A percentile compares a stretch with the other conserved stretches of the same genome.
These are phyloP conservation scores for Musa balbisiana DNA, from an alignment of 202 grass and related monocot species.

Conservation along the genomic window DNA sequence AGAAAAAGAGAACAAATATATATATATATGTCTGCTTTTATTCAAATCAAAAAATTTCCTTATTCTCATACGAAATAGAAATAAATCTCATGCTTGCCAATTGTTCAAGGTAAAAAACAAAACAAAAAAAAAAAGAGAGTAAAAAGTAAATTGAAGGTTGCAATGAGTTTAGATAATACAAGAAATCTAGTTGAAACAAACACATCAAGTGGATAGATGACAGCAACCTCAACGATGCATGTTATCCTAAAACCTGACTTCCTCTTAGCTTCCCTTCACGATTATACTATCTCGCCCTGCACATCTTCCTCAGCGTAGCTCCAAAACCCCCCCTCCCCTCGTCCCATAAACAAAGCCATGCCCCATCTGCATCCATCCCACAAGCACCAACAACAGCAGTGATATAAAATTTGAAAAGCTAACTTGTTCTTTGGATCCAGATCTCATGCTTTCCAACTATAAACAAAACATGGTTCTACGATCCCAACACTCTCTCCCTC, in stretches of 20 bases:
- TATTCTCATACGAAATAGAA: too few relatives aligned
- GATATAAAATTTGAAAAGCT: constrained; percentile 36
- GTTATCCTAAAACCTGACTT: not conserved
- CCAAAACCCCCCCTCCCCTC: not conserved
- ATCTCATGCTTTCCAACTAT: constrained; percentile 77
- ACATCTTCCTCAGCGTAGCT: not conserved
- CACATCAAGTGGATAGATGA: not conserved
- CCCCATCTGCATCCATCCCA: constrained; percentile 11
- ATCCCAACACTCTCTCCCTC: constrained; percentile 44
- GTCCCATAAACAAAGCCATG: constrained; percentile 9
- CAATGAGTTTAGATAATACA: not conserved
- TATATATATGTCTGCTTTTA: too few relatives aligned
- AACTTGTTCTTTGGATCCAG: constrained; percentile 60
- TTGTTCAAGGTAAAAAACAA: too few relatives aligned
- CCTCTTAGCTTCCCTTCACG: not conserved
- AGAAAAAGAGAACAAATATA: too few relatives aligned
- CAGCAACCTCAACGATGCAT: constrained; percentile 1
- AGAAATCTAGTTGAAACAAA: not conserved
- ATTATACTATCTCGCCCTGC: not conserved
- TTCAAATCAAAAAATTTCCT: too few relatives aligned
- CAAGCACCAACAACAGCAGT: constrained; percentile 12
- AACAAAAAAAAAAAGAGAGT: too few relatives aligned
- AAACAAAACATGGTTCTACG: constrained; percentile 84
- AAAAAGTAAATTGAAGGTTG: not conserved
- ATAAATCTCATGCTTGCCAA: too few relatives aligned